phyloP scores from a whole-genome alignment of 2,329 filamentous ascomycete genomes.

The Paracoccidioides brasiliensis region DNA sequence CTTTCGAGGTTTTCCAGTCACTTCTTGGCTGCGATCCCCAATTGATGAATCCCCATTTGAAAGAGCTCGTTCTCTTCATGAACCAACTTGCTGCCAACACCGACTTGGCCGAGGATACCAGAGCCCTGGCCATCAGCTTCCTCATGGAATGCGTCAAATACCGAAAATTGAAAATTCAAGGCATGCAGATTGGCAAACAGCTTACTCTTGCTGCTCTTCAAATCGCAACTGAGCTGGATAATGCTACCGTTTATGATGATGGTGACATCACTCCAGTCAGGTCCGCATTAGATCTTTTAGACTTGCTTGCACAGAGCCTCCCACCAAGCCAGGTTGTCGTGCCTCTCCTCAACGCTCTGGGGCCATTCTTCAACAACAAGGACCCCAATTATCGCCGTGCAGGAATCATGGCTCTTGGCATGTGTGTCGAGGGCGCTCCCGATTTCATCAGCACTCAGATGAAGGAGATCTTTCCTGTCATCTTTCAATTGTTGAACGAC shows the following conservation, averaged over 20 bases:
- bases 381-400: constrained; percentile 75
- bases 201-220: constrained; percentile 79
- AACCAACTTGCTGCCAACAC: constrained; percentile 69
- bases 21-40: constrained; percentile 80
- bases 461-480: constrained; percentile 67
- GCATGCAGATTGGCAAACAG: constrained; percentile 71
- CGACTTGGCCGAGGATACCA: constrained; percentile 67
- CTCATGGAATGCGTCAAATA: constrained; percentile 85
- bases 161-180: constrained; percentile 91
- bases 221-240: constrained; percentile 78
- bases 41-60: constrained; percentile 72
- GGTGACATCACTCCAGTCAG: constrained; percentile 78
- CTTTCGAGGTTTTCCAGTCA: constrained; percentile 95
- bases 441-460: constrained; percentile 96
- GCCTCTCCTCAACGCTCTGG: constrained; percentile 75
- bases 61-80: constrained; percentile 87
- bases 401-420: constrained; percentile 81
- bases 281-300: constrained; percentile 73
- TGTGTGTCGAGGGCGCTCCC: constrained; percentile 89
- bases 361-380: constrained; percentile 60
- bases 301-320: constrained; percentile 75
- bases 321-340: constrained; percentile 91
- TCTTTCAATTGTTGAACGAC: constrained; percentile 72
- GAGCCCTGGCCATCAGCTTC: constrained; percentile 84
- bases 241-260: constrained; percentile 47